Percentiles rank a stretch among this genome's conserved stretches.
Evolutionary conservation across 1,139 yeast species (phyloP).

Genomic region (Blastobotrys illinoisensis): DNA sequence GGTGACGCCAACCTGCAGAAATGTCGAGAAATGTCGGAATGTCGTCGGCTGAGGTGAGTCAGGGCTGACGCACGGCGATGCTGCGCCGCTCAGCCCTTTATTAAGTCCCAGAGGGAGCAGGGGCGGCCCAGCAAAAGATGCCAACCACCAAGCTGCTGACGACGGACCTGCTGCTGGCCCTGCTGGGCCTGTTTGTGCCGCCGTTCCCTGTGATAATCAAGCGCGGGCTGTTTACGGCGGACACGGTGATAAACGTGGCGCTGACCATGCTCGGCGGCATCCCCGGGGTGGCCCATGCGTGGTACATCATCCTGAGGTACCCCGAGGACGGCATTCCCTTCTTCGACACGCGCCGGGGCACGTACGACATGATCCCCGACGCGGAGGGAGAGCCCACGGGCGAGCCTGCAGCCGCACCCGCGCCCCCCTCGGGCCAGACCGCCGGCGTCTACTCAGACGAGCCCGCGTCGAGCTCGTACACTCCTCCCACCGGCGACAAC

Average conservation of each 20-base stretch:
- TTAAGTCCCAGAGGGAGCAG: background rate
- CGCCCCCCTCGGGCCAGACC: background rate
- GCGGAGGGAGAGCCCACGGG: slow-evolving; percentile 9
- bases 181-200: slow-evolving; percentile 59
- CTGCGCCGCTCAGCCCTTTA: background rate
- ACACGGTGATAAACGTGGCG: slow-evolving; percentile 53
- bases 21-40: no score
- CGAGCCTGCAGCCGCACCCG: background rate
- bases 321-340: slow-evolving; percentile 55
- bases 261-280: slow-evolving; percentile 58
- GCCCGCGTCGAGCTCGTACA: slow-evolving; percentile 7
- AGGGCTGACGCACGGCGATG: background rate
- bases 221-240: slow-evolving; percentile 58
- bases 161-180: slow-evolving; percentile 46
- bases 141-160: slow-evolving; percentile 14
- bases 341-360: slow-evolving; percentile 18
- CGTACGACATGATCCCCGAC: slow-evolving; percentile 18
- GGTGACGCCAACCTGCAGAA: no score
- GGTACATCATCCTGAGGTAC: slow-evolving; percentile 39
- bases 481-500: slow-evolving; percentile 21
- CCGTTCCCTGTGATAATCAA: slow-evolving; percentile 70
- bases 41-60: background rate
- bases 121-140: background rate
- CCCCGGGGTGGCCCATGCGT: slow-evolving; percentile 55
- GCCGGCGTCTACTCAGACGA: background rate